These are phyloP conservation scores for Yamadazyma songkhlaensis DNA, from an alignment of 1,139 yeast genomes.

Conservation along the genomic window DNA sequence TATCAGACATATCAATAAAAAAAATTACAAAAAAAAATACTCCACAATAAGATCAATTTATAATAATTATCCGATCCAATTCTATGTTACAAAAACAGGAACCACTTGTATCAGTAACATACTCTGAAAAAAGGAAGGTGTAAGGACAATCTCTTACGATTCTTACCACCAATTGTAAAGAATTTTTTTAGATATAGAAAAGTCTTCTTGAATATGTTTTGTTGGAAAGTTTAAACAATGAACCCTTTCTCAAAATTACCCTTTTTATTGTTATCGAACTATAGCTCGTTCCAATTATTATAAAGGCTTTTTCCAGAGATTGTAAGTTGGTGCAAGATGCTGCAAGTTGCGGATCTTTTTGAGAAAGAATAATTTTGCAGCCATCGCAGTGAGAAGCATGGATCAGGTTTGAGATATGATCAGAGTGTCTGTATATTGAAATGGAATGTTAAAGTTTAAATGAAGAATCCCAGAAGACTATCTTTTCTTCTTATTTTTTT, in stretches of 20 bases:
- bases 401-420: background rate
- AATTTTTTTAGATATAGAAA: no score
- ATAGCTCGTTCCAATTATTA: background rate
- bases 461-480: background rate
- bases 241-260: background rate
- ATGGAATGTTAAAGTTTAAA: no score
- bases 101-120: no score
- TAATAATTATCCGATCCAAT: no score
- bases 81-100: no score
- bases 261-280: background rate
- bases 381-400: background rate
- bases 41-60: no score
- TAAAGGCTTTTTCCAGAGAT: background rate
- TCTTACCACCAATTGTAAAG: no score
- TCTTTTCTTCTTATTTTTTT: conserved; percentile 19
- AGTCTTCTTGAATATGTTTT: no score
- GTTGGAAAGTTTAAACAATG: background rate
- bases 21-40: no score
- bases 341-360: conserved; percentile 8
- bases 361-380: background rate
- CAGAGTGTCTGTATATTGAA: background rate
- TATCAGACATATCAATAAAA: background rate
- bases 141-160: no score
- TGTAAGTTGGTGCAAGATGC: conserved; percentile 11
- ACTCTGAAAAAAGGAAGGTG: no score